Conservation (phyloP, 2,329 filamentous ascomycete species). For the Cryphonectria japonica region DNA sequence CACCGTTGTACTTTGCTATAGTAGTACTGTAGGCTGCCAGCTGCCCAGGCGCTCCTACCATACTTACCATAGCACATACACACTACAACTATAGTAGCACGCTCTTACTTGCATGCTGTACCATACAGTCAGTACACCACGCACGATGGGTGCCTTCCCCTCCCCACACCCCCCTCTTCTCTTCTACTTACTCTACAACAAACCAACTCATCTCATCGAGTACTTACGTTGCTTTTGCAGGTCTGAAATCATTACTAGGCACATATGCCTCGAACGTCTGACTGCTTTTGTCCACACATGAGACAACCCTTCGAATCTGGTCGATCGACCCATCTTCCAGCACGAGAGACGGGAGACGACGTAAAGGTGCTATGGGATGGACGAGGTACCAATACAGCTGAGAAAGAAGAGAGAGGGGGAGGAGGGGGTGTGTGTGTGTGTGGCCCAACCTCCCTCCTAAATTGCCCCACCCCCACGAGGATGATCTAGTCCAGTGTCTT, state of each 20-base stretch:
- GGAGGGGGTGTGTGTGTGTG: not conserved
- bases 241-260: not conserved
- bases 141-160: not conserved
- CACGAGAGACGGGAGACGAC: not conserved
- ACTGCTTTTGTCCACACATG: too few relatives aligned
- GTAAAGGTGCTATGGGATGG: not conserved
- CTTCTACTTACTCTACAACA: not conserved
- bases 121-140: not conserved
- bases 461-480: conserved; percentile 13
- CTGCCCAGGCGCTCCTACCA: not conserved
- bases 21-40: not conserved
- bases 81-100: not conserved
- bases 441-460: conserved; percentile 6
- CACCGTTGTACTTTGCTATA: conserved; percentile 1
- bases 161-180: too few relatives aligned
- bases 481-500: conserved; percentile 9
- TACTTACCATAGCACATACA: not conserved
- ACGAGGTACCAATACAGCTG: not conserved
- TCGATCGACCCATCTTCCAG: not conserved
- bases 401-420: not conserved
- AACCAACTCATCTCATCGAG: not conserved
- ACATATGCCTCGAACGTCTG: too few relatives aligned
- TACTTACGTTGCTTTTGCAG: not conserved
- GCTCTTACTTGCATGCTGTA: not conserved
- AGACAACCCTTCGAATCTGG: not conserved